Conservation (phyloP, 2,329 filamentous ascomycete species). For the Aspergillus aculeatus region DNA sequence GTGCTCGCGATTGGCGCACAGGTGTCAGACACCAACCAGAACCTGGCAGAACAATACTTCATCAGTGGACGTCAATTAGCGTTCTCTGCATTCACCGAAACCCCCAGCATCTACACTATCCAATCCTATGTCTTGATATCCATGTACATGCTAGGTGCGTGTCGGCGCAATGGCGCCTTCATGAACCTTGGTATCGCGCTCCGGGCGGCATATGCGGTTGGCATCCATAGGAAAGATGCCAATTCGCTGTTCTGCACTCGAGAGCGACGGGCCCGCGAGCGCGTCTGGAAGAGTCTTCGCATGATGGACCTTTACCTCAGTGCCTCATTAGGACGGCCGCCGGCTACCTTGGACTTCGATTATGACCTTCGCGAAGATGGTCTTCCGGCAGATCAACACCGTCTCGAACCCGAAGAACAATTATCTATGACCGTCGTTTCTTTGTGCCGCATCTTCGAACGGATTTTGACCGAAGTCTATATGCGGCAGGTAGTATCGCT, state of each 20-base stretch:
- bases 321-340: constrained; percentile 52
- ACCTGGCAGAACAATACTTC: constrained; percentile 49
- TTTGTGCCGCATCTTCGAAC: constrained; percentile 44
- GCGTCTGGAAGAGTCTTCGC: constrained; percentile 54
- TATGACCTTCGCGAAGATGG: constrained; percentile 39
- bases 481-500: constrained; percentile 46
- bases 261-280: constrained; percentile 45
- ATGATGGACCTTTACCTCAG: constrained; percentile 54
- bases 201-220: constrained; percentile 53
- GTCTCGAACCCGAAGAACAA: constrained; percentile 34
- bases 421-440: constrained; percentile 51
- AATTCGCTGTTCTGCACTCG: constrained; percentile 50
- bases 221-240: constrained; percentile 53
- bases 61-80: constrained; percentile 46
- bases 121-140: constrained; percentile 54
- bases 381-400: constrained; percentile 23
- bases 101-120: constrained; percentile 51
- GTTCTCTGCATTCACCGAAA: constrained; percentile 48
- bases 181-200: constrained; percentile 54
- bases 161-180: constrained; percentile 54
- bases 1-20: constrained; percentile 53
- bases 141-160: constrained; percentile 53
- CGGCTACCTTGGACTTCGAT: constrained; percentile 54
- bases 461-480: constrained; percentile 45
- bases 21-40: constrained; percentile 40